A percentile compares a stretch with the other conserved stretches of the same genome.
Evolutionary conservation across 805 yeast species (phyloP).

Genomic region (Saccharomycopsis javanensis): DNA sequence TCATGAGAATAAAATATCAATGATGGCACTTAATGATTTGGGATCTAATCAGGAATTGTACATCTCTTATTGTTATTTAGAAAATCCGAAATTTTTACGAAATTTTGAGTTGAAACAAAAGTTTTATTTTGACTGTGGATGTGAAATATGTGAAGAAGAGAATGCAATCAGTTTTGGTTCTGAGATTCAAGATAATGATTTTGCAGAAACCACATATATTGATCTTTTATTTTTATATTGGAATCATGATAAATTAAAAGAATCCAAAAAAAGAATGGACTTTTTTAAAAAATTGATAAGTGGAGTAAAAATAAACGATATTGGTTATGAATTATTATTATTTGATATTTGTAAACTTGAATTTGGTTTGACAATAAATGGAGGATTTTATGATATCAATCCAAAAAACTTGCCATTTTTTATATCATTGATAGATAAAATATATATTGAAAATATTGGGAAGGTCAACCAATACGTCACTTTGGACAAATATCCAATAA

Average conservation of each 20-base stretch:
- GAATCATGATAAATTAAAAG: background rate
- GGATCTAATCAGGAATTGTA: slow-evolving; percentile 24
- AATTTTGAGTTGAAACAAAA: slow-evolving; percentile 22
- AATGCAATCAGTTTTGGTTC: background rate
- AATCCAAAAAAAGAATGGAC: background rate
- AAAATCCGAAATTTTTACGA: slow-evolving; percentile 26
- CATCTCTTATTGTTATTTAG: slow-evolving; percentile 26
- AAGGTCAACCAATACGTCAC: background rate
- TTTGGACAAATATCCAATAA: background rate
- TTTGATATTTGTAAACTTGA: background rate
- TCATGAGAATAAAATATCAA: slow-evolving; percentile 18
- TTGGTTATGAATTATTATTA: background rate
- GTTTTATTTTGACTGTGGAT: slow-evolving; percentile 30
- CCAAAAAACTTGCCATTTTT: background rate
- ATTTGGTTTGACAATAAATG: background rate
- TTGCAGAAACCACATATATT: background rate
- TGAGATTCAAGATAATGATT: background rate
- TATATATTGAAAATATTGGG: background rate
- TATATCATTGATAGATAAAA: background rate
- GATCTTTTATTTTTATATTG: background rate
- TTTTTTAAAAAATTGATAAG: background rate
- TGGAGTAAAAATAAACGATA: background rate
- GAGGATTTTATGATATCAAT: background rate
- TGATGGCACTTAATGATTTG: slow-evolving; percentile 23
- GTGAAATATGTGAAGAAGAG: slow-evolving; percentile 23